Percentiles rank a stretch among this genome's conserved stretches.
These are phyloP conservation scores for Crucihimalaya himalaica DNA, from an alignment of 345 rosid species.

Conservation along the genomic window DNA sequence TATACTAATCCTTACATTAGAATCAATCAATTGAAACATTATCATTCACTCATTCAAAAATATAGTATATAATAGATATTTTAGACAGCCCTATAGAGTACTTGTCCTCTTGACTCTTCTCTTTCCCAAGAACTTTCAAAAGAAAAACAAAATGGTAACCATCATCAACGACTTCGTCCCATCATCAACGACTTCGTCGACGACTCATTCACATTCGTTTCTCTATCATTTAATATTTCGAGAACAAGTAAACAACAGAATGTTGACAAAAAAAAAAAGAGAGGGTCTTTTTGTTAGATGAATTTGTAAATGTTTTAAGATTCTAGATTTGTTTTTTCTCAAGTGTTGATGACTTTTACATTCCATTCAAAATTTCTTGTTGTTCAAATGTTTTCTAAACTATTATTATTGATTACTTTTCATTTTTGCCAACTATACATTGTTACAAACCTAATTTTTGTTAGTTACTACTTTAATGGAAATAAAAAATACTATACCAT, in stretches of 20 bases:
- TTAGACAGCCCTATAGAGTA: too few relatives aligned
- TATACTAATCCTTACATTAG: background rate
- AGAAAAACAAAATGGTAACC: background rate
- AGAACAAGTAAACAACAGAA: background rate
- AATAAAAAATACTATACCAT: too few relatives aligned
- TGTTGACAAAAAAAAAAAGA: too few relatives aligned
- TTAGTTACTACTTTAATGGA: too few relatives aligned
- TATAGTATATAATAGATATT: too few relatives aligned
- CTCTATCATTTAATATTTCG: background rate
- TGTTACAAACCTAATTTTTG: background rate
- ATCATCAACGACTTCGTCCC: background rate
- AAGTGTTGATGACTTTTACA: background rate
- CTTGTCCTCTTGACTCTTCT: background rate
- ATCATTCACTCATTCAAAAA: too few relatives aligned
- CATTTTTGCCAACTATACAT: background rate
- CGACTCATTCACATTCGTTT: conserved; percentile 26
- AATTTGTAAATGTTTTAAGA: background rate
- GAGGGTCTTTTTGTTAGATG: too few relatives aligned
- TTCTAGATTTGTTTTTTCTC: background rate
- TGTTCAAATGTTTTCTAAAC: background rate
- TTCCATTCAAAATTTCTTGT: background rate
- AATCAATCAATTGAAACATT: conserved; percentile 12
- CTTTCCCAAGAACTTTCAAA: conserved; percentile 17
- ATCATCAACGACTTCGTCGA: conserved; percentile 30
- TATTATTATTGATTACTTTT: background rate